phyloP scores from a whole-genome alignment of 2,329 filamentous ascomycete genomes.

The Zalaria sp. region DNA sequence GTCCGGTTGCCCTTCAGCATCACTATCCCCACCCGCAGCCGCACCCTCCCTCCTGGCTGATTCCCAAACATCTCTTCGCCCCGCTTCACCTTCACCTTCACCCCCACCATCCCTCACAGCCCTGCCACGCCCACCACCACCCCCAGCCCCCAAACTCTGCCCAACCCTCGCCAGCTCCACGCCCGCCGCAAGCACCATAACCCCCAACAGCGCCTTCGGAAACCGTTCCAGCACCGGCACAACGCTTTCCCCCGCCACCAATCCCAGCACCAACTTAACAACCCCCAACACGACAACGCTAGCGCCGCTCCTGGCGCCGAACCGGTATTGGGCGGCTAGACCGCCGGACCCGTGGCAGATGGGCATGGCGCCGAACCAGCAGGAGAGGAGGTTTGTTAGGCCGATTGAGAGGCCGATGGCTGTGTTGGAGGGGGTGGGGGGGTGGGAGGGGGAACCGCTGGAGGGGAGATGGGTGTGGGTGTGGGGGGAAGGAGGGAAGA shows the following conservation, averaged over 20 bases:
- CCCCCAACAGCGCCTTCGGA: slow-evolving; percentile 61
- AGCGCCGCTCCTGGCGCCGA: slow-evolving; percentile 77
- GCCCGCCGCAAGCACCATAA: slow-evolving; percentile 84
- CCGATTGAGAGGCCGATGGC: slow-evolving; percentile 70
- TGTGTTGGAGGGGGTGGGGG: slow-evolving; percentile 52
- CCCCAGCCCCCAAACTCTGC: slow-evolving; percentile 24
- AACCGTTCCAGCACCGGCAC: slow-evolving; percentile 57
- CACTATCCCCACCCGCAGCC: neutral
- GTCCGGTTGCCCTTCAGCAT: neutral
- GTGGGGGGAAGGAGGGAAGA: slow-evolving; percentile 36
- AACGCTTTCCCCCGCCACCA: slow-evolving; percentile 63
- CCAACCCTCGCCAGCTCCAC: slow-evolving; percentile 78
- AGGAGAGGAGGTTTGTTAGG: slow-evolving; percentile 68
- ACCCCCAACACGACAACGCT: slow-evolving; percentile 67
- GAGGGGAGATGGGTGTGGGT: slow-evolving; percentile 51
- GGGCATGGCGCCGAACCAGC: slow-evolving; percentile 92
- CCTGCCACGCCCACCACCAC: no score
- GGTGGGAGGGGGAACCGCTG: slow-evolving; percentile 7
- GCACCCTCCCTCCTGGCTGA: no score
- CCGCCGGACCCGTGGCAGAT: slow-evolving; percentile 89
- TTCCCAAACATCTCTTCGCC: no score
- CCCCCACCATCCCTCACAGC: slow-evolving; percentile 7
- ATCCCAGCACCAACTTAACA: slow-evolving; percentile 61
- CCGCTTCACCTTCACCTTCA: slow-evolving; percentile 7
- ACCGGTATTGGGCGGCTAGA: slow-evolving; percentile 78